Evolutionary conservation across 1,139 yeast genomes (phyloP).

Genomic region (Taiozyma sp.): DNA sequence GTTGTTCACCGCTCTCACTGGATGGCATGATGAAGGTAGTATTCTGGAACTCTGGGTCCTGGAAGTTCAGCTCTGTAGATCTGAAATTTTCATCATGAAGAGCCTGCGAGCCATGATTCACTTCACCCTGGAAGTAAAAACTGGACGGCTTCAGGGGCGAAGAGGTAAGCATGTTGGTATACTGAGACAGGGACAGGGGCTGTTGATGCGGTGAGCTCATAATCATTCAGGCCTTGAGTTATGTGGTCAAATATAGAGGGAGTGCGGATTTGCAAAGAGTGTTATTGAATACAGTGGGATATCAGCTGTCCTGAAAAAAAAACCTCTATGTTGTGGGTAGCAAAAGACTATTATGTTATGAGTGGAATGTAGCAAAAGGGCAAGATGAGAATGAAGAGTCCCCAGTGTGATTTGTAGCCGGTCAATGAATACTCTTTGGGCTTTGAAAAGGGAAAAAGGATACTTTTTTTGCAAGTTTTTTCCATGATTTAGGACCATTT

Average conservation of each 20-base stretch:
- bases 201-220: constrained; percentile 14
- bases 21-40: constrained; percentile 1
- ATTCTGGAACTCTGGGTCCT: background rate
- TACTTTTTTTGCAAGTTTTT: background rate
- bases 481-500: background rate
- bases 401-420: background rate
- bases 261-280: background rate
- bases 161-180: constrained; percentile 14
- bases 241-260: background rate
- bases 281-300: background rate
- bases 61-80: constrained; percentile 2
- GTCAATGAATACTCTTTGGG: background rate
- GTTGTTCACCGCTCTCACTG: constrained; percentile 6
- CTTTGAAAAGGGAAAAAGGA: background rate
- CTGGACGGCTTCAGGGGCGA: constrained; percentile 16
- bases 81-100: constrained; percentile 10
- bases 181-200: constrained; percentile 12
- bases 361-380: background rate
- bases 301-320: background rate
- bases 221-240: background rate
- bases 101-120: background rate
- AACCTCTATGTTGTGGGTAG: background rate
- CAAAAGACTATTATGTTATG: background rate
- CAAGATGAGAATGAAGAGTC: background rate
- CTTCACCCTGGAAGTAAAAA: constrained; percentile 11